Base-by-base conservation (phyloP, 2,329 filamentous ascomycete genomes). In the Venturia oleaginea region DNA sequence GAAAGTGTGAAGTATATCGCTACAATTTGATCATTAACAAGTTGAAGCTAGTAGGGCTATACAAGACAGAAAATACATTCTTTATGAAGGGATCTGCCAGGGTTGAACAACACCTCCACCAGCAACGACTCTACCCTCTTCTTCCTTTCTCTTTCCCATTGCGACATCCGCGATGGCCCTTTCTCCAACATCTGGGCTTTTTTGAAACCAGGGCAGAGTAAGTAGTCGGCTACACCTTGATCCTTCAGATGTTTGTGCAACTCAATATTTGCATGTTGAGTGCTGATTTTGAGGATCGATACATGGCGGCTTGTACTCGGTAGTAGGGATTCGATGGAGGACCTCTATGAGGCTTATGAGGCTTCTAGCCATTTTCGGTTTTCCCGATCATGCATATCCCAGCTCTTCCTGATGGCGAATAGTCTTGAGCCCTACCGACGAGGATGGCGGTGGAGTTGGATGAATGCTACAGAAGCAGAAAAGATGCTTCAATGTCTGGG, bases 231-330 rank as follows among this genome's bases (percentile, higher is more conserved):
- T n/a, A 64, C 40, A 11, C 37, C 37, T 22, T 48, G 24, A 15
- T 27, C 62, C 24, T 55, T 30, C 13, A 64, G 54, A 37, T 43
- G 17, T 19, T 61, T 59, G 37, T 64, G 43, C 55, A 59, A 40
- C 40, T 30, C 51, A 55, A 22, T 55, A 64, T 64, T 37, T 38
- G 32, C 62, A 64, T 64, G 24, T 64, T 64, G 32, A 64, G 40
- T n/a, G 62, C 62, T 22, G 54, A 37, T 48, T 64, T 64, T 4
- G 51, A 57, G 32, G 27, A 34, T 22, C 62, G 30, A 48, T 64
- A 61, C 62, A 55, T 37, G 8, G 51, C 43, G 5, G 62, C 30
- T 13, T 34, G 32, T 11, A 60, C 51, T 19, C 24, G 27, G 37
- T 64, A 60, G 30, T n/a, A 63, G 5, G 17, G 3, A n/a, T 55